Evolutionary conservation across 495 filamentous ascomycete species (phyloP), one percentile per base, ranked within the genome.

Genomic region (Penicillium nucicola): DNA sequence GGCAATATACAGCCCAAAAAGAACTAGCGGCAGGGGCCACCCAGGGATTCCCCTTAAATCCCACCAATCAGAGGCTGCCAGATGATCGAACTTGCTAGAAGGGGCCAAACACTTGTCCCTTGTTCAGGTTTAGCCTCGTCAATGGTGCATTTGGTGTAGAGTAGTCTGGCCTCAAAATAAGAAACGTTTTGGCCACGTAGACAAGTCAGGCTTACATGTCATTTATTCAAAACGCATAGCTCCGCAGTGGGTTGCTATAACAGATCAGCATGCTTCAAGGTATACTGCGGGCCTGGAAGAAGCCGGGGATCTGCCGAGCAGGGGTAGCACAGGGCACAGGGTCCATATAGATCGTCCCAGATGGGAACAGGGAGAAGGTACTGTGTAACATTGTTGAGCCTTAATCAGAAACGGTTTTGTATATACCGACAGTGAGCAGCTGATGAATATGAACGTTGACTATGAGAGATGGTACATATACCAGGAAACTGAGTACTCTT

Each of bases 61-160:
- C 34, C 22, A 32, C 59, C 56, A 62, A 50, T 60, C 41, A 56
- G 5, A 31, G 32, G 4, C 12, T 42, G 54, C 60, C 57, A 56
- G n/a, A 55, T 44, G 22, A 57, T 63, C 60, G 66, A 71, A 71
- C 23, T 51, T 65, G 57, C 56, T 67, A 58, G 64, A 67, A 66
- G 25, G 38, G 53, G 60, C 42, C 48, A 44, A 62, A 47, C 42
- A 38, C 43, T 40, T 41, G 39, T 13, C 37, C 38, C 57, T 54
- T 22, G 17, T 14, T 25, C 32, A 33, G 40, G 37, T 20, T 18
- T 17, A 9, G 9, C 31, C 3, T 37, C 32, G 22, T 28, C 23
- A 37, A 41, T 35, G 38, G 35, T 39, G 34, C 33, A 35, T 45
- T 35, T 22, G 11, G 11, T 11, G n/a, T n/a, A n/a, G n/a, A n/a